Percentiles rank a stretch among this genome's conserved stretches.
phyloP scores from a whole-genome alignment of 768 basidiomycete species.

The Calocybe indica region DNA sequence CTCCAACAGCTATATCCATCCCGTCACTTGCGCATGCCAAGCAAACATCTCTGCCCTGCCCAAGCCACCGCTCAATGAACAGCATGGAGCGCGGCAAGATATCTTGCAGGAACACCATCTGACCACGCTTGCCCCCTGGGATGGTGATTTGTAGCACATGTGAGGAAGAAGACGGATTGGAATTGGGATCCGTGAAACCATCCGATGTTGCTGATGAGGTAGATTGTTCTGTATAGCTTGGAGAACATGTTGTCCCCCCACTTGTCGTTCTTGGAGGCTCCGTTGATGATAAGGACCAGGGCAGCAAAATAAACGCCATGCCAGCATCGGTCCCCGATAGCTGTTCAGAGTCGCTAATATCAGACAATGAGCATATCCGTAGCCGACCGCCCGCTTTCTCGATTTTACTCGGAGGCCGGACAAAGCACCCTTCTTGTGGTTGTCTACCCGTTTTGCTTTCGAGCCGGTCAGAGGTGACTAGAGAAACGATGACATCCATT shows the following conservation, averaged over 20 bases:
- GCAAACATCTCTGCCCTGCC: conserved; percentile 30
- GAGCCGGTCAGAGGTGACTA: conserved; percentile 3
- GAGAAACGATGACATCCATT: conserved; percentile 31
- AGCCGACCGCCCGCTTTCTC: conserved; percentile 8
- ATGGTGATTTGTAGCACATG: background rate
- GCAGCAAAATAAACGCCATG: conserved; percentile 6
- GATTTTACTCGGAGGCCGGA: conserved; percentile 9
- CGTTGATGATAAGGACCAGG: background rate
- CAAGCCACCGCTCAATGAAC: conserved; percentile 39
- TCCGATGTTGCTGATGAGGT: no score
- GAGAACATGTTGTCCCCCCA: no score
- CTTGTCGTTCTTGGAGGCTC: no score
- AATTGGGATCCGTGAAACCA: no score
- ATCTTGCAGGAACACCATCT: conserved; percentile 30
- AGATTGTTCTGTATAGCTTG: no score
- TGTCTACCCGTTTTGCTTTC: no score
- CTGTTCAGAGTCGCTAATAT: background rate
- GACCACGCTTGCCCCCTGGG: background rate
- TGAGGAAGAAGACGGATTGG: background rate
- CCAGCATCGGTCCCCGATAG: background rate
- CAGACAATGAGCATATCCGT: conserved; percentile 7
- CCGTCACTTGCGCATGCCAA: conserved; percentile 47
- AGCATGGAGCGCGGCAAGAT: conserved; percentile 42
- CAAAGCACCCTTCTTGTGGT: conserved; percentile 43
- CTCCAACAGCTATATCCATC: conserved; percentile 58